Conservation (phyloP, 192 early-diverging fungal species). For the Podila epigama region DNA sequence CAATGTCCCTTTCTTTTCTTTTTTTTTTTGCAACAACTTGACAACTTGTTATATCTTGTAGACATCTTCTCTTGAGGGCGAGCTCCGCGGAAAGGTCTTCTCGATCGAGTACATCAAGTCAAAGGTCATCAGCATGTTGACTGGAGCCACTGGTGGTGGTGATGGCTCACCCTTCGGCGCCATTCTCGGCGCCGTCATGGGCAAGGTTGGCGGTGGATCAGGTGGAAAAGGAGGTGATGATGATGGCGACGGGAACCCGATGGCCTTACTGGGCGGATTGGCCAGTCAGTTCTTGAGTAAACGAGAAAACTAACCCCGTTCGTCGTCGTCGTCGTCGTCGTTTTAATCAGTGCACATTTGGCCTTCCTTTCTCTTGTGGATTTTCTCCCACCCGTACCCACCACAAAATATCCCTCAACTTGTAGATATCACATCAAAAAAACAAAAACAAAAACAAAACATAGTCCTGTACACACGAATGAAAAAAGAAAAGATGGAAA, state of each 20-base stretch:
- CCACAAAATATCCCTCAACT: too few relatives aligned
- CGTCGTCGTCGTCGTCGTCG: neutral
- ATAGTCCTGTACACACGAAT: conserved; percentile 4
- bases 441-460: too few relatives aligned
- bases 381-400: too few relatives aligned
- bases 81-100: conserved; percentile 42
- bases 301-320: conserved; percentile 5
- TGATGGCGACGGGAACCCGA: conserved; percentile 4
- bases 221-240: neutral
- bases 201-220: neutral
- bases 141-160: conserved; percentile 10
- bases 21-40: neutral
- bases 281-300: conserved; percentile 21
- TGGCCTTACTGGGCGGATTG: neutral
- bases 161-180: conserved; percentile 13
- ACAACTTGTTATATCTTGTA: neutral
- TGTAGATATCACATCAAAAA: too few relatives aligned
- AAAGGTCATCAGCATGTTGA: conserved; percentile 19
- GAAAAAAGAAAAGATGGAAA: neutral
- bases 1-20: neutral
- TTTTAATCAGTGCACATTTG: neutral
- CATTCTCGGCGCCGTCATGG: conserved; percentile 21
- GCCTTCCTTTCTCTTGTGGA: too few relatives aligned
- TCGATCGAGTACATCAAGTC: conserved; percentile 31
- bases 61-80: conserved; percentile 18